Conservation (phyloP, 345 rosid genomes). For the Sisymbrium irio region DNA sequence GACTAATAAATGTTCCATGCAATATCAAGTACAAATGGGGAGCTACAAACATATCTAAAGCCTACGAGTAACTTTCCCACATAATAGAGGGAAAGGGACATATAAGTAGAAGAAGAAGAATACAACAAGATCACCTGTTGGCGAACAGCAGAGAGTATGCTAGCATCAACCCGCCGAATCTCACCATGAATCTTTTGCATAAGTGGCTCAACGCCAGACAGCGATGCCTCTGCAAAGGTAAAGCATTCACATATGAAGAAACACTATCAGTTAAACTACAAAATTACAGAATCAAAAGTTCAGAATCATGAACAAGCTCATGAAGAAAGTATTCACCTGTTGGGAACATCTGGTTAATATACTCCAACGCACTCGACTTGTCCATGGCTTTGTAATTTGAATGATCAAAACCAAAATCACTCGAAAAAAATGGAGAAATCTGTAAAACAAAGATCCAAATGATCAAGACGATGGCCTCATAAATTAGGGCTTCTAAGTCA, state of each 20-base stretch:
- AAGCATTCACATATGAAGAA: conserved; percentile 3
- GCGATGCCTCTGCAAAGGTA: conserved; percentile 72
- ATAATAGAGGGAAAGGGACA: neutral
- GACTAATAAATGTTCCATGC: neutral
- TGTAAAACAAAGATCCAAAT: conserved; percentile 25
- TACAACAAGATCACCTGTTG: conserved; percentile 61
- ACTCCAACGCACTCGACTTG: conserved; percentile 88
- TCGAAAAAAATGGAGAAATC: conserved; percentile 19
- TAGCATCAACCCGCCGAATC: conserved; percentile 92
- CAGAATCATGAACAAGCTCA: too few relatives aligned
- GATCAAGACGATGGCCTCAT: neutral
- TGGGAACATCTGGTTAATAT: conserved; percentile 99
- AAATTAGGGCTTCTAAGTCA: neutral
- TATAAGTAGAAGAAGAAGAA: neutral
- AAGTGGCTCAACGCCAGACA: conserved; percentile 95
- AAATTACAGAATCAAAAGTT: neutral
- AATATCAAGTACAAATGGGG: neutral
- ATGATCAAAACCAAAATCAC: conserved; percentile 17
- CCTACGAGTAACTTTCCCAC: neutral
- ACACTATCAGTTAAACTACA: conserved; percentile 6
- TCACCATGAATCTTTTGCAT: conserved; percentile 96
- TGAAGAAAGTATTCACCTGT: conserved; percentile 48
- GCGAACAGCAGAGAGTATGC: conserved; percentile 91
- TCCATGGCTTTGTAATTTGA: conserved; percentile 54
- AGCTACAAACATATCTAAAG: neutral